Base-by-base conservation (phyloP, 257 asterid genomes). In the Scutellaria baicalensis region DNA sequence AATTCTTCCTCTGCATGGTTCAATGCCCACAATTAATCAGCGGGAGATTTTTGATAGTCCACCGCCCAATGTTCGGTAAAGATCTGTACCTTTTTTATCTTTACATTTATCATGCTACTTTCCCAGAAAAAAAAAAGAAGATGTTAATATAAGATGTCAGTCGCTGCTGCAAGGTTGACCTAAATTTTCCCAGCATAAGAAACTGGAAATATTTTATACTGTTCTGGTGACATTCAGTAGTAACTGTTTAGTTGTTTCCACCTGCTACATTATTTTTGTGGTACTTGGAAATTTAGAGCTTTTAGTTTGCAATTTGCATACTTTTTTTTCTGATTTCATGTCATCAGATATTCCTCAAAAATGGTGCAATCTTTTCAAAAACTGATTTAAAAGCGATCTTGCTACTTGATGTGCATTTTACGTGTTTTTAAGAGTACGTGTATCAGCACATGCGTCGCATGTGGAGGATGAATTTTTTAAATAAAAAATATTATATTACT, bases 21-120 rank as follows among this genome's bases (percentile, higher is more conserved):
- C 99, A 81, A 93, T 93, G 99, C 95, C 97, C 68, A 89, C 99
- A 64, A 44, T 87, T 72, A 91, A 86, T 81, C 99, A 93, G 73
- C 91, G 89, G 18, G 96, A 89, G 77, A 93, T 93, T 66, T 93
- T 93, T 77, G 88, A 86, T 74, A 86, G 87, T 8, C 96, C 99
- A 64, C 90, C 91, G 56, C 84, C 83, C 68, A 77, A 78, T 82
- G 82, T 89, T 71, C 87, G 99, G 99, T 86, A 74, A 56, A 52
- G 61, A 27, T 68, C 62, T 65, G 40, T 38, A 58, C 52, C 65
- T 55, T 50, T n/a, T 50, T 6, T 14, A 14, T 62, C 38, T 40
- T 65, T 3, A 68, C 12, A 21, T 43, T 42, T 64, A 17, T 54
- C 6, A 44, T 27, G 21, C 56, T 56, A 36, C 7, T 54, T 38